Conservation (phyloP, 164 flowering plant genomes). For the Cinnamomum chago region DNA sequence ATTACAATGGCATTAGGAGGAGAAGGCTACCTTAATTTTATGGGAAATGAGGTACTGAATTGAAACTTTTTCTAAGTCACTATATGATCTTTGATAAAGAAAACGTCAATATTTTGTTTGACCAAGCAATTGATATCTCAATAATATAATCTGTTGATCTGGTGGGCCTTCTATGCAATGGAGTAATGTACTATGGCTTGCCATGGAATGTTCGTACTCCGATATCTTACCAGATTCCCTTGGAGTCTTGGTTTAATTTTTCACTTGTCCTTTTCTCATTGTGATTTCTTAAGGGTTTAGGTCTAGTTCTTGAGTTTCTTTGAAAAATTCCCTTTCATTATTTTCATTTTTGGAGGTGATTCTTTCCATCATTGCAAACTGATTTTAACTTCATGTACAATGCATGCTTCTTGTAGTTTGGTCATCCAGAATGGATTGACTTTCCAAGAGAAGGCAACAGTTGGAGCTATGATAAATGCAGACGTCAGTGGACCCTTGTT, state of each 20-base stretch:
- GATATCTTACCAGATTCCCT: neutral
- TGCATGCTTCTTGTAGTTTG: conserved; percentile 57
- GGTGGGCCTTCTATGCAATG: neutral
- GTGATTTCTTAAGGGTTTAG: neutral
- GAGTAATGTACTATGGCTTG: too few species aligned
- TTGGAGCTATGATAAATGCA: conserved; percentile 91
- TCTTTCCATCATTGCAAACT: neutral
- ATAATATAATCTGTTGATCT: neutral
- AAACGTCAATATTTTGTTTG: neutral
- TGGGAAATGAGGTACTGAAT: conserved; percentile 88
- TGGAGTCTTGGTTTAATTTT: neutral
- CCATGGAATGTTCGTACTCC: neutral
- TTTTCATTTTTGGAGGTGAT: neutral
- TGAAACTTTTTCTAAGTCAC: neutral
- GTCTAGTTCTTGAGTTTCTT: neutral
- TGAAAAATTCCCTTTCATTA: neutral
- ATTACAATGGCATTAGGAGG: conserved; percentile 97
- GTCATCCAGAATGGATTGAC: conserved; percentile 99
- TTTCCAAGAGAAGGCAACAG: conserved; percentile 97
- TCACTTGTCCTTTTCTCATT: neutral
- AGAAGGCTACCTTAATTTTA: conserved; percentile 96
- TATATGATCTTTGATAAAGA: too few species aligned
- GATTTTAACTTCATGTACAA: conserved; percentile 7
- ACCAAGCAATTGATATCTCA: neutral
- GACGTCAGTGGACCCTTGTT: conserved; percentile 84